Evolutionary conservation across 2,329 filamentous ascomycete genomes (phyloP), one percentile per base, ranked within the genome.

Genomic region (Fusarium zealandicum): DNA sequence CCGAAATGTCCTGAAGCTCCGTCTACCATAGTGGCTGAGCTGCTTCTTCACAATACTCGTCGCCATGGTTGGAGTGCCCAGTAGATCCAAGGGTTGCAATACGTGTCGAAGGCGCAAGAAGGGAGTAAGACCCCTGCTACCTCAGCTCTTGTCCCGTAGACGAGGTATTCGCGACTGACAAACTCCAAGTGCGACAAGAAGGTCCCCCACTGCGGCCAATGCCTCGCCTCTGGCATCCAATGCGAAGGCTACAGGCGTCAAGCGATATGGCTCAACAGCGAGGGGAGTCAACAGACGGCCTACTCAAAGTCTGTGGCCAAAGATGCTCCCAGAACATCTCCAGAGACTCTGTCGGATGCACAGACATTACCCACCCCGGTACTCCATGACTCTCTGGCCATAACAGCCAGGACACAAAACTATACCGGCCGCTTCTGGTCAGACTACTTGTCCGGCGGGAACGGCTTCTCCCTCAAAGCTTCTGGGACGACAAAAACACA

Each of bases 11-110:
- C 6, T 31, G 28, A 31, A 31, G 7, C 28, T 31, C 28, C 28
- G 10, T 13, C 12, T n/a, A n/a, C 3, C 3, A 12, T n/a, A 31
- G 28, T 6, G 28, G 20, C 7, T 7, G 7, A 13, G 28, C 10
- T 13, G 28, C 12, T 9, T 30, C 12, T 30, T 30, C 28, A 4
- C 5, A 11, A 13, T 30, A 30, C 12, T n/a, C 11, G 16, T 16
- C 37, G 28, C 9, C 13, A 59, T 59, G 55, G 55, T 59, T 13
- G 55, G 54, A 3, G 54, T 59, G 2, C 55, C 54, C 0, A 48
- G 55, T 5, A 54, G 55, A 18, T 59, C 55, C 13, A 59, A 54
- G 3, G 48, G 31, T 3, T 59, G 55, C 14, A 40, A 44, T 18
- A 59, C 55, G 1, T 59, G 54, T 38, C 42, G 54, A 0, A 41